phyloP scores from a whole-genome alignment of 2,329 filamentous ascomycete genomes.

The Capronia coronata region DNA sequence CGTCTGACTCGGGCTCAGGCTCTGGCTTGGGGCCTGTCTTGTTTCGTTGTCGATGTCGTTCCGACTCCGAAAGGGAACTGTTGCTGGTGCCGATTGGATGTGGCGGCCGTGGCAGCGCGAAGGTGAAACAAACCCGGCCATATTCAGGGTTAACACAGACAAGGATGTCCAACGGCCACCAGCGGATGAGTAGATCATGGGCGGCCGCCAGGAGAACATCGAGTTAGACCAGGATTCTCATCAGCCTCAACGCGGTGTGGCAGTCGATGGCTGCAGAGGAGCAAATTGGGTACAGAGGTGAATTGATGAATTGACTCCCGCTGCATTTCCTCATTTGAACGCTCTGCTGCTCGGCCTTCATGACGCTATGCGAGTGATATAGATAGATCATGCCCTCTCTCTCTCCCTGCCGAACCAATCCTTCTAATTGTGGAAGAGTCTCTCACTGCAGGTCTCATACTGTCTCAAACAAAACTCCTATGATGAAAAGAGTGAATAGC shows the following conservation, averaged over 20 bases:
- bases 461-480: too few relatives aligned
- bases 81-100: conserved; percentile 15
- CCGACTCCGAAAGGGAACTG: conserved; percentile 17
- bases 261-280: background rate
- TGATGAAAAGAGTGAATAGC: too few relatives aligned
- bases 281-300: too few relatives aligned
- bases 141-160: conserved; percentile 1
- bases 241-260: background rate
- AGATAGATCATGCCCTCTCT: too few relatives aligned
- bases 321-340: too few relatives aligned
- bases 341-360: too few relatives aligned
- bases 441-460: background rate
- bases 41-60: conserved; percentile 13
- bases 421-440: too few relatives aligned
- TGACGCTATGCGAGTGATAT: too few relatives aligned
- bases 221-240: background rate
- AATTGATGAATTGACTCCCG: too few relatives aligned
- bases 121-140: conserved; percentile 18
- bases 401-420: too few relatives aligned
- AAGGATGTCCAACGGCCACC: conserved; percentile 2
- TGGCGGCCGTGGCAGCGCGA: conserved; percentile 14
- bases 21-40: conserved; percentile 1
- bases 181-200: background rate
- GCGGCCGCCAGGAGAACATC: background rate
- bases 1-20: too few relatives aligned